Conservation (phyloP, 306 rosid species). For the Ormosia emarginata region DNA sequence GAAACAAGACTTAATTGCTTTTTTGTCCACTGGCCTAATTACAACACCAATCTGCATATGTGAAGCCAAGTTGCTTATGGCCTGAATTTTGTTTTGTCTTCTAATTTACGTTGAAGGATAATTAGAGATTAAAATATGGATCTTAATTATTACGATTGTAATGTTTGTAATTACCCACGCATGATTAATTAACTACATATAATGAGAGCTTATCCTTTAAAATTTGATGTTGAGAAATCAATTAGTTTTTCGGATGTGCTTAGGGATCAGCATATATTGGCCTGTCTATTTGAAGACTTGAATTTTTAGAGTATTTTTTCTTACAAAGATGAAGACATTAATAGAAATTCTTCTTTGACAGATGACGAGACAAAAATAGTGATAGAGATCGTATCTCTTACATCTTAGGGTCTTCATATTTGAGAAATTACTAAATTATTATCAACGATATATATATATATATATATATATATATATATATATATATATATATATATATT, state of each 20-base stretch:
- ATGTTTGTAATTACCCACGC: not conserved
- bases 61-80: not conserved
- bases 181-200: not conserved
- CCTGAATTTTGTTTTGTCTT: not conserved
- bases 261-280: too few relatives aligned
- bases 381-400: too few relatives aligned
- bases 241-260: not conserved
- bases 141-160: not conserved
- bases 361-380: too few relatives aligned
- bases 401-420: too few relatives aligned
- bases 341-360: too few relatives aligned
- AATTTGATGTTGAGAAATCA: not conserved
- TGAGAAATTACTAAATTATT: too few relatives aligned
- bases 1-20: constrained; percentile 4
- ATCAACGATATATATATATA: too few relatives aligned
- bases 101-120: not conserved
- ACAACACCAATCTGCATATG: not conserved
- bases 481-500: too few relatives aligned
- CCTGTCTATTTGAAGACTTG: too few relatives aligned
- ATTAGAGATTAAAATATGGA: not conserved
- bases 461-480: too few relatives aligned
- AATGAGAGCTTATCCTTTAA: not conserved
- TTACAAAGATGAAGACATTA: too few relatives aligned
- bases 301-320: too few relatives aligned
- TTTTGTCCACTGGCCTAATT: not conserved